Percentiles rank a stretch among this genome's conserved stretches.
Conservation (phyloP, 495 filamentous ascomycete genomes). For the Hypoxylon fragiforme region DNA sequence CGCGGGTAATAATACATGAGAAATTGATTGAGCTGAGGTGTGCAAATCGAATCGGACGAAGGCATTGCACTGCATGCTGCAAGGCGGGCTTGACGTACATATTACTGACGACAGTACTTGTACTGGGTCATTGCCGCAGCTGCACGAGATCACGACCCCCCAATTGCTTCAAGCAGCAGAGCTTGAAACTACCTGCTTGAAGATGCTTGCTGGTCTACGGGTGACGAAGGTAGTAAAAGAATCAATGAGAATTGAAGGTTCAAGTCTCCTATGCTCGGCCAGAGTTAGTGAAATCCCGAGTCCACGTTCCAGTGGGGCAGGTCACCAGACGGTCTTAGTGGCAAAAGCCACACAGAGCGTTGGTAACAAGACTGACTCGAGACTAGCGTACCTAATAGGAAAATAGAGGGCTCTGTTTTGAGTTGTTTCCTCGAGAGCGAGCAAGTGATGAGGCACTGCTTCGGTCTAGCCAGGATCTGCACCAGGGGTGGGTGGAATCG, state of each 20-base stretch:
- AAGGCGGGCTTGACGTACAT: slow-evolving; percentile 42
- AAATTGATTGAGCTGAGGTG: too few relatives aligned
- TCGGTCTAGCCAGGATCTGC: slow-evolving; percentile 35
- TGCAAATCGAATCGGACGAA: slow-evolving; percentile 34
- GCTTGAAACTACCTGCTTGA: slow-evolving; percentile 21
- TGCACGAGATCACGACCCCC: slow-evolving; percentile 33
- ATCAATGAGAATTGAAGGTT: slow-evolving; percentile 26
- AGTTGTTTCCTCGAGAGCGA: slow-evolving; percentile 8
- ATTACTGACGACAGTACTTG: slow-evolving; percentile 35
- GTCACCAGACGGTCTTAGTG: slow-evolving; percentile 45
- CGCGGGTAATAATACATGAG: slow-evolving; percentile 22
- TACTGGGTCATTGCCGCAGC: slow-evolving; percentile 37
- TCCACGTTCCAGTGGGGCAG: slow-evolving; percentile 40
- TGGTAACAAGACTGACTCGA: slow-evolving; percentile 28
- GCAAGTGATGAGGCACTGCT: slow-evolving; percentile 18
- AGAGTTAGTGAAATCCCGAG: slow-evolving; percentile 36
- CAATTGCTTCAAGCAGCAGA: slow-evolving; percentile 31
- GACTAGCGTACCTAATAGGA: slow-evolving; percentile 30
- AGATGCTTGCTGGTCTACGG: slow-evolving; percentile 1
- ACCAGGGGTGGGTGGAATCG: slow-evolving; percentile 17
- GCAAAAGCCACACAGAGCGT: slow-evolving; percentile 37
- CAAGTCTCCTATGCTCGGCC: slow-evolving; percentile 30
- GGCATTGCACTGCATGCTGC: slow-evolving; percentile 43
- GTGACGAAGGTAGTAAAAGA: slow-evolving; percentile 15
- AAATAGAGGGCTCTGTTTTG: slow-evolving; percentile 18